These are phyloP conservation scores for Starmera pachycereana DNA, from an alignment of 805 yeast genomes.

Conservation along the genomic window DNA sequence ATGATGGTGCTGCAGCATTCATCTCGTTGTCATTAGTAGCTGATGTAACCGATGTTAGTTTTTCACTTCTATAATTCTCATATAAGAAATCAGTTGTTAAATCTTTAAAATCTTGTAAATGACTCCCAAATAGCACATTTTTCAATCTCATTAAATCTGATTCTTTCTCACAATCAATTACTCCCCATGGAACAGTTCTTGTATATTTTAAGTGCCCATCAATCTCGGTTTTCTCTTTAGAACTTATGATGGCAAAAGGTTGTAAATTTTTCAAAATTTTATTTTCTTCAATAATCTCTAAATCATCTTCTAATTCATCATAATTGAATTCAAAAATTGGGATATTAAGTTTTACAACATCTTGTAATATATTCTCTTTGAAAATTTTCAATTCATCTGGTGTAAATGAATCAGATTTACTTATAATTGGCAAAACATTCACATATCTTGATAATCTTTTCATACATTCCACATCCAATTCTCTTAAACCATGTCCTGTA, in stretches of 20 bases:
- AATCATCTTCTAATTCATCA: slow-evolving; percentile 66
- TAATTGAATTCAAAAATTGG: slow-evolving; percentile 65
- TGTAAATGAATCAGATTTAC: slow-evolving; percentile 66
- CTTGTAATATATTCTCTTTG: slow-evolving; percentile 49
- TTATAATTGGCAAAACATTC: slow-evolving; percentile 61
- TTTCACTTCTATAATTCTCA: slow-evolving; percentile 73
- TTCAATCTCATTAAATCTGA: slow-evolving; percentile 50
- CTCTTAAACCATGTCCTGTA: slow-evolving; percentile 58
- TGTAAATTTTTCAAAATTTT: slow-evolving; percentile 50
- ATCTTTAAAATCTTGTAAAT: slow-evolving; percentile 71
- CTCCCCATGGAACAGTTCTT: slow-evolving; percentile 74
- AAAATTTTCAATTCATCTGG: slow-evolving; percentile 45
- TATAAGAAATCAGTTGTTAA: slow-evolving; percentile 67
- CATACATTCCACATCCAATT: slow-evolving; percentile 67
- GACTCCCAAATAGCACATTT: slow-evolving; percentile 72
- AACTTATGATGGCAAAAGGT: slow-evolving; percentile 66
- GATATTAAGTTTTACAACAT: slow-evolving; percentile 57
- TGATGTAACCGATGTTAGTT: slow-evolving; percentile 47
- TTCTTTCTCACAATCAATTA: slow-evolving; percentile 37
- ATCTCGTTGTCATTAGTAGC: slow-evolving; percentile 4
- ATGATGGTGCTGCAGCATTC: slow-evolving; percentile 38
- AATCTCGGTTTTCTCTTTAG: slow-evolving; percentile 45
- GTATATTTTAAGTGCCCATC: slow-evolving; percentile 44
- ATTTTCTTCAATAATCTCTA: slow-evolving; percentile 61
- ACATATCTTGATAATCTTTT: slow-evolving; percentile 61